Evolutionary conservation across 768 basidiomycete species (phyloP).

Genomic region (Pulveroboletus sp.): DNA sequence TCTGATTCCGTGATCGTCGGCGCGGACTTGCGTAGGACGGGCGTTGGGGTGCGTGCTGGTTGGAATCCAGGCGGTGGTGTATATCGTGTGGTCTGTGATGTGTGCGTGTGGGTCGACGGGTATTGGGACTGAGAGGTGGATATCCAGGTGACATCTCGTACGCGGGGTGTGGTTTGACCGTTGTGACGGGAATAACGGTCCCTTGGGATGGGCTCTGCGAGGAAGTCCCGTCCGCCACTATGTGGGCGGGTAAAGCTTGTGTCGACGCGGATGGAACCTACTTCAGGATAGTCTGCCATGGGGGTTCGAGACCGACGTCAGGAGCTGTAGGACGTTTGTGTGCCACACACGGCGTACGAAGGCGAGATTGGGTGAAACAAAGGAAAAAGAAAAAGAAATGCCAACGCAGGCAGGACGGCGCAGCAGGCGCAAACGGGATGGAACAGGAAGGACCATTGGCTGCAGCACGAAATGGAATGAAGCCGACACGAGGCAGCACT

Average conservation of each 20-base stretch:
- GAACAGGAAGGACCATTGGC: conserved; percentile 15
- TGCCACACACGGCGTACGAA: not conserved
- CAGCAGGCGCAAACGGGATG: conserved; percentile 26
- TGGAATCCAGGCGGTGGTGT: conserved; percentile 16
- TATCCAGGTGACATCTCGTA: conserved; percentile 32
- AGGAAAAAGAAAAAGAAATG: not conserved
- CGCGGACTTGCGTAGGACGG: conserved; percentile 25
- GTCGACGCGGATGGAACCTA: conserved; percentile 25
- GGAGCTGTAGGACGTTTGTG: not conserved
- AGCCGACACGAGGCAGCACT: conserved; percentile 29
- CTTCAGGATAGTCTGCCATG: conserved; percentile 27
- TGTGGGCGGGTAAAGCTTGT: conserved; percentile 27
- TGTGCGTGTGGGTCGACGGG: conserved; percentile 26
- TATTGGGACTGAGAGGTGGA: conserved; percentile 24
- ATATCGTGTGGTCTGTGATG: conserved; percentile 27
- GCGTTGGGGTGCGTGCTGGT: conserved; percentile 25
- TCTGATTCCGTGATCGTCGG: conserved; percentile 31
- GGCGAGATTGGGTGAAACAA: not conserved
- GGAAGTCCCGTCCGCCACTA: conserved; percentile 27
- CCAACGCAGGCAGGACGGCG: conserved; percentile 7
- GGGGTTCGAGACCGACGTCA: not conserved
- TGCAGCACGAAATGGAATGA: conserved; percentile 16
- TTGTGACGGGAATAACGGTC: conserved; percentile 30
- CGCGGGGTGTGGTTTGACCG: conserved; percentile 21
- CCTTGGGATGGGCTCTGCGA: conserved; percentile 18